Percentiles rank a stretch among this genome's conserved stretches.
Conservation (phyloP, 371 early-diverging fungal species). For the Lichtheimia ornata region DNA sequence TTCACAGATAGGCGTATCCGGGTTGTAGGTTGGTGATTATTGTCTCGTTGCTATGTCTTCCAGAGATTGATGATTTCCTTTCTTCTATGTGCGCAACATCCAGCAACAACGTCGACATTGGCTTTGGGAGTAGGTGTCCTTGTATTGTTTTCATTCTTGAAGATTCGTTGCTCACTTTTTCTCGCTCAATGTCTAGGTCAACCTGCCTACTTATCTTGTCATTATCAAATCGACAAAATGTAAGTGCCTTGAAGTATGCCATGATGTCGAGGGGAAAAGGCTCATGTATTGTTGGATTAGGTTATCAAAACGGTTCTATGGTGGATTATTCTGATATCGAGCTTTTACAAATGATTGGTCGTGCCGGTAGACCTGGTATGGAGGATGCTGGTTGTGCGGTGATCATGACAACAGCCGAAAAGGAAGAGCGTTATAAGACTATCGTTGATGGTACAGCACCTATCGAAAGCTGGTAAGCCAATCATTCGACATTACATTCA, state of each 20-base stretch:
- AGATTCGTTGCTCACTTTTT: not conserved
- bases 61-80: not conserved
- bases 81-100: not conserved
- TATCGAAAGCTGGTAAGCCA: constrained; percentile 67
- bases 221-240: constrained; percentile 76
- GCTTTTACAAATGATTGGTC: constrained; percentile 89
- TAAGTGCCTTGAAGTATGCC: too few relatives aligned
- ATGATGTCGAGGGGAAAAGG: not conserved
- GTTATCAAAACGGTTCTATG: constrained; percentile 63
- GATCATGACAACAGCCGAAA: constrained; percentile 69
- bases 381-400: constrained; percentile 77
- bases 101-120: constrained; percentile 85
- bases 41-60: not conserved
- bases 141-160: not conserved
- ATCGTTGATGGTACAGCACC: constrained; percentile 57
- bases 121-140: constrained; percentile 76
- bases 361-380: constrained; percentile 90
- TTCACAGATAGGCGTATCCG: constrained; percentile 62
- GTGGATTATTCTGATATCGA: constrained; percentile 72
- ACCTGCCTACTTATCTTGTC: constrained; percentile 90
- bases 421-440: constrained; percentile 55
- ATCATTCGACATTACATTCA: not conserved
- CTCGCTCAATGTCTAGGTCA: constrained; percentile 52
- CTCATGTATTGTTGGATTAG: constrained; percentile 21
- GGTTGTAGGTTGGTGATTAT: constrained; percentile 63